These are phyloP conservation scores for Lipomyces starkeyi DNA, from an alignment of 805 yeast genomes.

Conservation along the genomic window DNA sequence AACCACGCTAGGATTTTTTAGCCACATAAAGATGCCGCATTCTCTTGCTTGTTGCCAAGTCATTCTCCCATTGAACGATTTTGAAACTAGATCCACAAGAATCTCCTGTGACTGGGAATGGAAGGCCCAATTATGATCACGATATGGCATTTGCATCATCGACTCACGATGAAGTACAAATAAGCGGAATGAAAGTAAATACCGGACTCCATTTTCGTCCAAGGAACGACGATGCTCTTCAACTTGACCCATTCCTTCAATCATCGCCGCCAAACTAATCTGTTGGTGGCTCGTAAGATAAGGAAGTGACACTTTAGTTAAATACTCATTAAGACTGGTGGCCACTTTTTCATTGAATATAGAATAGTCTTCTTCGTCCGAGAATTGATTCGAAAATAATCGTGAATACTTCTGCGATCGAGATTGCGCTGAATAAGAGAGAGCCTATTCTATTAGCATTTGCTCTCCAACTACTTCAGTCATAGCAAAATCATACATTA, in stretches of 20 bases:
- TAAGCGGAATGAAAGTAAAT: constrained; percentile 44
- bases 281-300: constrained; percentile 91
- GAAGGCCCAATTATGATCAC: constrained; percentile 88
- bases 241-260: constrained; percentile 66
- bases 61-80: constrained; percentile 53
- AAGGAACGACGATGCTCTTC: constrained; percentile 51
- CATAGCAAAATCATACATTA: neutral
- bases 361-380: constrained; percentile 22
- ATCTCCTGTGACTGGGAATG: constrained; percentile 80
- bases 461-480: constrained; percentile 12
- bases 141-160: constrained; percentile 65
- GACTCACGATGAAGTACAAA: constrained; percentile 55
- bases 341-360: constrained; percentile 54
- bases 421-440: constrained; percentile 8
- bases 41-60: constrained; percentile 67
- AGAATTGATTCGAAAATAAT: constrained; percentile 16
- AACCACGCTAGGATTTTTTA: constrained; percentile 52
- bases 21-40: constrained; percentile 77
- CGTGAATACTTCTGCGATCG: constrained; percentile 29
- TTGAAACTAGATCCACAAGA: constrained; percentile 57
- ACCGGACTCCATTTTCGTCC: constrained; percentile 73
- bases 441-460: neutral
- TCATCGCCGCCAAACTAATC: constrained; percentile 72
- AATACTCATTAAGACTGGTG: constrained; percentile 59
- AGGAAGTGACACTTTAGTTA: constrained; percentile 73